These are phyloP conservation scores for Leccinum imitatum DNA, from an alignment of 768 basidiomycete species.

Conservation along the genomic window DNA sequence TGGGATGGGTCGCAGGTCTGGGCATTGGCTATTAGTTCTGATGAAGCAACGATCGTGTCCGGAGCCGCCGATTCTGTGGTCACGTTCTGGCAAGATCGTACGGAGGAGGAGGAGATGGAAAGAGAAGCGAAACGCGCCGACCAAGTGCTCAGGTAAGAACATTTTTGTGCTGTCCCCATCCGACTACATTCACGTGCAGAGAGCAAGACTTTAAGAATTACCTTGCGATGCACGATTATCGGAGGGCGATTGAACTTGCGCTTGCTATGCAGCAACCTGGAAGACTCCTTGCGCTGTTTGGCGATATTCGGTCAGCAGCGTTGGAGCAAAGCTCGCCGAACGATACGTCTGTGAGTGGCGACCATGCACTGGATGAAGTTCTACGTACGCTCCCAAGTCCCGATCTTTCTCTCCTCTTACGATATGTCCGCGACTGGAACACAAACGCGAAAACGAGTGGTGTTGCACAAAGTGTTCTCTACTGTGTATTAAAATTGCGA, in stretches of 20 bases:
- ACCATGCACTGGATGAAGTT: slow-evolving; percentile 75
- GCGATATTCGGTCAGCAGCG: slow-evolving; percentile 46
- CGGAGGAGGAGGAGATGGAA: slow-evolving; percentile 76
- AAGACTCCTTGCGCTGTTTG: slow-evolving; percentile 78
- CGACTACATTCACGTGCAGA: slow-evolving; percentile 44
- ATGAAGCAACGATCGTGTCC: slow-evolving; percentile 85
- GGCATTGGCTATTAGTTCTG: slow-evolving; percentile 82
- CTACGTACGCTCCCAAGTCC: slow-evolving; percentile 65
- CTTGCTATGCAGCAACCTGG: slow-evolving; percentile 93
- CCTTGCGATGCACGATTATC: slow-evolving; percentile 83
- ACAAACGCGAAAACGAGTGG: slow-evolving; percentile 84
- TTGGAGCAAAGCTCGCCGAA: slow-evolving; percentile 13
- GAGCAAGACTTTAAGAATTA: slow-evolving; percentile 97
- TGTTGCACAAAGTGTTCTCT: slow-evolving; percentile 82
- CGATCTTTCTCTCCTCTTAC: slow-evolving; percentile 79
- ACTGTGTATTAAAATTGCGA: slow-evolving; percentile 77
- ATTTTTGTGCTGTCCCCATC: background rate
- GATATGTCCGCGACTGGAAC: slow-evolving; percentile 91
- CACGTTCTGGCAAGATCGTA: slow-evolving; percentile 96
- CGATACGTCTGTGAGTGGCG: slow-evolving; percentile 59
- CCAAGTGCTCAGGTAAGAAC: slow-evolving; percentile 74
- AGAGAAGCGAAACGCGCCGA: slow-evolving; percentile 71
- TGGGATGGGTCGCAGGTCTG: slow-evolving; percentile 67
- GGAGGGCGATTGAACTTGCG: slow-evolving; percentile 86
- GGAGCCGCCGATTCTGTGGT: slow-evolving; percentile 95